Percentiles rank a stretch among this genome's conserved stretches.
Conservation (phyloP, 2,329 filamentous ascomycete genomes). For the Calonectria hongkongensis region DNA sequence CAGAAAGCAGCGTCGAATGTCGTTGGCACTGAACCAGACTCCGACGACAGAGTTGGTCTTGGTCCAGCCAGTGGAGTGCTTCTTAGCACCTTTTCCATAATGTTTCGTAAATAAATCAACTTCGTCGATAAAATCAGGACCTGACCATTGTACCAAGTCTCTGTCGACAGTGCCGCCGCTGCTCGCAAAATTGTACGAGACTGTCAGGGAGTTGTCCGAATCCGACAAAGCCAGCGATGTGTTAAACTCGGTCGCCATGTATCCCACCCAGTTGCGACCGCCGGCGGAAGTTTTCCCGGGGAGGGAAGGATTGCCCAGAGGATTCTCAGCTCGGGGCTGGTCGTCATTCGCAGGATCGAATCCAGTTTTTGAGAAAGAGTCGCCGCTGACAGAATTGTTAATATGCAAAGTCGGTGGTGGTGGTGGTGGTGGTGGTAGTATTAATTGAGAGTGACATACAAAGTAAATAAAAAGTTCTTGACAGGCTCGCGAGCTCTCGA, state of each 20-base stretch:
- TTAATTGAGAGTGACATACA: conserved; percentile 5
- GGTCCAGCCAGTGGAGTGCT: conserved; percentile 14
- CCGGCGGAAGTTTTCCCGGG: conserved; percentile 30
- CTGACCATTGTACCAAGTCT: background rate
- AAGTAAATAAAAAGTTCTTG: conserved; percentile 29
- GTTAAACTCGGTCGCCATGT: conserved; percentile 33
- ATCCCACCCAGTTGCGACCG: conserved; percentile 32
- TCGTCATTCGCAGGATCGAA: conserved; percentile 24
- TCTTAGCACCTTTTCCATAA: conserved; percentile 16
- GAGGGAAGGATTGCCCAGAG: conserved; percentile 24
- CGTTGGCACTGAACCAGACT: conserved; percentile 27
- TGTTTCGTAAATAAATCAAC: conserved; percentile 17
- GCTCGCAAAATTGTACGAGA: conserved; percentile 34
- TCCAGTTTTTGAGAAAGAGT: conserved; percentile 33
- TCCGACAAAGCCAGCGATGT: conserved; percentile 12
- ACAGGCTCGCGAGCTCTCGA: background rate
- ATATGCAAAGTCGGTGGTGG: background rate
- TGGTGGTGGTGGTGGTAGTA: background rate
- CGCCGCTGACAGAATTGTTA: conserved; percentile 15
- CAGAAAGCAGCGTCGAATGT: conserved; percentile 26
- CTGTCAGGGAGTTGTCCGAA: conserved; percentile 4
- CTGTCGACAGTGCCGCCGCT: conserved; percentile 30
- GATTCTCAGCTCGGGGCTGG: conserved; percentile 26
- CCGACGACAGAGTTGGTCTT: conserved; percentile 22
- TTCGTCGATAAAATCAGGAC: conserved; percentile 17